Percentiles rank a stretch among this genome's conserved stretches.
phyloP scores from a whole-genome alignment of 208 protist genomes.

The Strigomonas galati region DNA sequence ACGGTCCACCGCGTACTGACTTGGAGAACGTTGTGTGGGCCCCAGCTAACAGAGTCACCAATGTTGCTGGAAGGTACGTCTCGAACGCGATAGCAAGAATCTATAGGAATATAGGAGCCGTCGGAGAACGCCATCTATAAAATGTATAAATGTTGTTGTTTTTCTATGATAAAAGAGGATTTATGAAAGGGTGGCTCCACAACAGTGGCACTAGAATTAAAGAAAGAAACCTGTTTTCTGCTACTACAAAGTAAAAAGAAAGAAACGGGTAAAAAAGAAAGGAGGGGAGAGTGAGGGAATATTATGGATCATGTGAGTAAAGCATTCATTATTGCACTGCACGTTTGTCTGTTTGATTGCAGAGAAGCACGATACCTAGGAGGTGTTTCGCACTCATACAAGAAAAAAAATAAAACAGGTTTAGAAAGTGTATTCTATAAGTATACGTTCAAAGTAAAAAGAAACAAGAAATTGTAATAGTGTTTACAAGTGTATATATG shows the following conservation, averaged over 20 bases:
- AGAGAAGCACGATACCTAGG: no score
- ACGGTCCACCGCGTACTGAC: constrained; percentile 64
- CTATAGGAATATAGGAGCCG: neutral
- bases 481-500: neutral
- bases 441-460: constrained; percentile 12
- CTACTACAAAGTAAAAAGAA: neutral
- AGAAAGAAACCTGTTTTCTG: neutral
- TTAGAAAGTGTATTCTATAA: constrained; percentile 8
- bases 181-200: neutral
- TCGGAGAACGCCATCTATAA: constrained; percentile 1
- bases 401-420: neutral
- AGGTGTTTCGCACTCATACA: no score
- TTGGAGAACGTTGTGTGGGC: constrained; percentile 77
- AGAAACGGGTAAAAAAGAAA: constrained; percentile 9
- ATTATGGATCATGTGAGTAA: neutral
- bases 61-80: neutral
- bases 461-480: constrained; percentile 14
- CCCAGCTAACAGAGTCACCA: constrained; percentile 29
- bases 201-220: neutral
- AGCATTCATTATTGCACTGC: neutral
- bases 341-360: neutral
- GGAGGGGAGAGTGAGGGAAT: constrained; percentile 7
- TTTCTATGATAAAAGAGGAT: constrained; percentile 8
- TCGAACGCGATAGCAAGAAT: constrained; percentile 2
- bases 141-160: constrained; percentile 3